These are phyloP conservation scores for Candolleomyces efflorescens DNA, from an alignment of 768 basidiomycete genomes.

Conservation along the genomic window DNA sequence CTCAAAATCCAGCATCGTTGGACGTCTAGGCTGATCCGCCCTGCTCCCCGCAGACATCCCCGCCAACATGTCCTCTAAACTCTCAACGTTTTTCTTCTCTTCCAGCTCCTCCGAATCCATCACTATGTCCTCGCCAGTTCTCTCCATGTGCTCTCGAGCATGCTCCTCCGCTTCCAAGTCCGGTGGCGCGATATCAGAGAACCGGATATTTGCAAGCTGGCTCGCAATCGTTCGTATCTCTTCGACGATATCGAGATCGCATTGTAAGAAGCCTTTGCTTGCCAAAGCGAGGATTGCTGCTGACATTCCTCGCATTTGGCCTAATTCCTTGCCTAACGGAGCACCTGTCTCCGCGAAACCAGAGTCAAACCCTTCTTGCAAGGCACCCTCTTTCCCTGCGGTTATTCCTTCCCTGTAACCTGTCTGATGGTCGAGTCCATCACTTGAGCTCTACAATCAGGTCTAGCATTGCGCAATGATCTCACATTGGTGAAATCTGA, in stretches of 20 bases:
- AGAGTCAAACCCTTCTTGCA: conserved; percentile 88
- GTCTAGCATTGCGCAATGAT: too few species aligned
- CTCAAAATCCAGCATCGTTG: conserved; percentile 31
- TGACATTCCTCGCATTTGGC: conserved; percentile 68
- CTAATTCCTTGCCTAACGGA: conserved; percentile 74
- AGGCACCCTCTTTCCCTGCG: conserved; percentile 79
- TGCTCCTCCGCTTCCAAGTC: conserved; percentile 80
- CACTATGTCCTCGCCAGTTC: conserved; percentile 24
- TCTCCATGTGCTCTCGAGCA: conserved; percentile 56
- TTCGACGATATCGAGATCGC: conserved; percentile 22
- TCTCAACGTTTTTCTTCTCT: conserved; percentile 48
- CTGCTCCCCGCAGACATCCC: conserved; percentile 30
- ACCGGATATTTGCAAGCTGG: conserved; percentile 54
- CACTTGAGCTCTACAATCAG: too few species aligned
- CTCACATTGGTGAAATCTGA: conserved; percentile 69
- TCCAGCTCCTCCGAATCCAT: conserved; percentile 39
- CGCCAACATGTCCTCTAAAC: conserved; percentile 52
- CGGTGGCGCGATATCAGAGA: conserved; percentile 68
- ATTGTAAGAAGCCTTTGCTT: conserved; percentile 17
- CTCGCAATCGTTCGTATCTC: conserved; percentile 53
- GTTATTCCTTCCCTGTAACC: conserved; percentile 98
- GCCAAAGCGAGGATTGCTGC: conserved; percentile 62
- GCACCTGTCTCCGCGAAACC: conserved; percentile 74
- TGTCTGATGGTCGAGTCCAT: conserved; percentile 42
- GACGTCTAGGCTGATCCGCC: conserved; percentile 18